Evolutionary conservation across 768 basidiomycete genomes (phyloP).

Genomic region (Hypholoma sublateritium): DNA sequence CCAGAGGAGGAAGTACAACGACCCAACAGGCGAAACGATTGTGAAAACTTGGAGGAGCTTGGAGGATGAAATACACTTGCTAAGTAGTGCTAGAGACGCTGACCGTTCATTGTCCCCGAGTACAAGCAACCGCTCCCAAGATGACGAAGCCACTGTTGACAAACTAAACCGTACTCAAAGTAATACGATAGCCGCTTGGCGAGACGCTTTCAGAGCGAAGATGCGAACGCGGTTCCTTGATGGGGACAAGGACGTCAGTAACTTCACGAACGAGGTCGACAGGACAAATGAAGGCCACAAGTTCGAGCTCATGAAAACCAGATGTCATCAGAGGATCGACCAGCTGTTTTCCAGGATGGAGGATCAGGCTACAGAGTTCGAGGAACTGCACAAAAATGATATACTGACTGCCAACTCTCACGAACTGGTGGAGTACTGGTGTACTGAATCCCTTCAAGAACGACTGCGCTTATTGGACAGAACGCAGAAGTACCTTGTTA

Average conservation of each 20-base stretch:
- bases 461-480: conserved; percentile 2
- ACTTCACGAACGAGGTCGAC: neutral
- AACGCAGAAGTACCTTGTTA: neutral
- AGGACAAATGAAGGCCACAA: neutral
- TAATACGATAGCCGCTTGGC: neutral
- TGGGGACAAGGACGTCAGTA: neutral
- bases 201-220: neutral
- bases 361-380: conserved; percentile 3
- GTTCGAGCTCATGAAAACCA: neutral
- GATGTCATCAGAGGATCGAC: conserved; percentile 1
- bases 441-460: conserved; percentile 1
- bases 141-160: too few species aligned
- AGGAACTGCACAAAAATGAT: conserved; percentile 1
- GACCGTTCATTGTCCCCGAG: too few species aligned
- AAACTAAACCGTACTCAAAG: too few species aligned
- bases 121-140: too few species aligned
- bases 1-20: neutral
- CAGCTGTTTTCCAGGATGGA: conserved; percentile 3
- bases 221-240: neutral
- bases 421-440: conserved; percentile 3
- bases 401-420: neutral
- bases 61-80: neutral
- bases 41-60: neutral
- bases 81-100: too few species aligned
- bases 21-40: neutral